phyloP scores from a whole-genome alignment of 1,139 yeast species.

The Scheffersomyces illinoinensis region DNA sequence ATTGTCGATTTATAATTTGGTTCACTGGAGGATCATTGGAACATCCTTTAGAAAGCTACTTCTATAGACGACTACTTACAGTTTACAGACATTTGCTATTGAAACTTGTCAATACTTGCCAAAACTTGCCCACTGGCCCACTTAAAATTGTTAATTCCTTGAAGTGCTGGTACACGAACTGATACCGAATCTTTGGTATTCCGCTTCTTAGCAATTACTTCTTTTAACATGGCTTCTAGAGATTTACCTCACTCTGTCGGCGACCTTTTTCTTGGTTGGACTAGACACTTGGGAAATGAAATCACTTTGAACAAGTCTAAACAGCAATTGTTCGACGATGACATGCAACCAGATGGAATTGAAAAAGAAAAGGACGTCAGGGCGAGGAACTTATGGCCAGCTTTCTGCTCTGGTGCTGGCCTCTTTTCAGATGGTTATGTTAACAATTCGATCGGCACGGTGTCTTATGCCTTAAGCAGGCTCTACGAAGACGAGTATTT shows the following conservation, averaged over 20 bases:
- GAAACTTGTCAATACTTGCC: not conserved
- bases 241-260: conserved; percentile 49
- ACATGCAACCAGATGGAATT: conserved; percentile 21
- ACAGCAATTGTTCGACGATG: conserved; percentile 16
- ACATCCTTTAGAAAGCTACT: not conserved
- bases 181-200: not conserved
- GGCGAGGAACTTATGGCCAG: conserved; percentile 26
- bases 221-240: conserved; percentile 42
- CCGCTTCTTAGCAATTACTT: not conserved
- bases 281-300: conserved; percentile 33
- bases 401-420: conserved; percentile 43
- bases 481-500: conserved; percentile 33
- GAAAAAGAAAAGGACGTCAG: conserved; percentile 22
- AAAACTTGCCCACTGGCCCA: too few species aligned
- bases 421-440: conserved; percentile 56
- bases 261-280: conserved; percentile 44
- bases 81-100: not conserved
- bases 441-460: conserved; percentile 52
- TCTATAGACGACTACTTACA: not conserved
- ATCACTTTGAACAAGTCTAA: conserved; percentile 33
- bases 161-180: not conserved
- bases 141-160: not conserved
- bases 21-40: not conserved
- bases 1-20: not conserved
- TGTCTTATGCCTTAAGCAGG: conserved; percentile 36